Conservation (phyloP, 345 rosid species). For the Euphorbia peplus region DNA sequence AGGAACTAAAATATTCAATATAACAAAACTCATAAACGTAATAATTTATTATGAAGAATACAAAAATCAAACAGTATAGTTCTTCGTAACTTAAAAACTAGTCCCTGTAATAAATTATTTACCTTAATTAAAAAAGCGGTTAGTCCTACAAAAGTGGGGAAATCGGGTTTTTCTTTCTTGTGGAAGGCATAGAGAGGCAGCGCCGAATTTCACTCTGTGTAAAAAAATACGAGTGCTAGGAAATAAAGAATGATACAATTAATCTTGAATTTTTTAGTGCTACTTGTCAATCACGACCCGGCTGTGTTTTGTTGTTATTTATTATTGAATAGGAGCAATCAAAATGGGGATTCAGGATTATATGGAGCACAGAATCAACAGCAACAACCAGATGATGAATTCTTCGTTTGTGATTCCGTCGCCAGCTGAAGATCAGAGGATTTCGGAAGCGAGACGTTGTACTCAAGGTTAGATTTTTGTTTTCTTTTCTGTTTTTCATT, state of each 20-base stretch:
- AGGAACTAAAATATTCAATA: too few relatives aligned
- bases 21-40: too few relatives aligned
- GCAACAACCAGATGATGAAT: not conserved
- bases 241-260: too few relatives aligned
- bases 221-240: too few relatives aligned
- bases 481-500: not conserved
- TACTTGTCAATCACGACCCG: not conserved
- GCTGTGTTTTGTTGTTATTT: not conserved
- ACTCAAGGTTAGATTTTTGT: conserved; percentile 21
- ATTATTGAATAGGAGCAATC: too few relatives aligned
- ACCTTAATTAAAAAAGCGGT: too few relatives aligned
- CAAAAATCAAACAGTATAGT: too few relatives aligned
- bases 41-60: too few relatives aligned
- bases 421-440: conserved; percentile 26
- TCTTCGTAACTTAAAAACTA: too few relatives aligned
- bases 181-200: not conserved
- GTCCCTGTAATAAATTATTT: too few relatives aligned
- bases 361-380: not conserved
- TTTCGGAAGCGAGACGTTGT: conserved; percentile 18
- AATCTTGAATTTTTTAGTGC: not conserved
- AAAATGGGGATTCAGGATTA: conserved; percentile 21
- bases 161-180: not conserved
- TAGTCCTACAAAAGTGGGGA: not conserved
- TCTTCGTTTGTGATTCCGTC: conserved; percentile 21
- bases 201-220: too few relatives aligned